Percentiles rank a stretch among this genome's conserved stretches.
phyloP scores from a whole-genome alignment of 305 asterid species.

The Rubia balearica region DNA sequence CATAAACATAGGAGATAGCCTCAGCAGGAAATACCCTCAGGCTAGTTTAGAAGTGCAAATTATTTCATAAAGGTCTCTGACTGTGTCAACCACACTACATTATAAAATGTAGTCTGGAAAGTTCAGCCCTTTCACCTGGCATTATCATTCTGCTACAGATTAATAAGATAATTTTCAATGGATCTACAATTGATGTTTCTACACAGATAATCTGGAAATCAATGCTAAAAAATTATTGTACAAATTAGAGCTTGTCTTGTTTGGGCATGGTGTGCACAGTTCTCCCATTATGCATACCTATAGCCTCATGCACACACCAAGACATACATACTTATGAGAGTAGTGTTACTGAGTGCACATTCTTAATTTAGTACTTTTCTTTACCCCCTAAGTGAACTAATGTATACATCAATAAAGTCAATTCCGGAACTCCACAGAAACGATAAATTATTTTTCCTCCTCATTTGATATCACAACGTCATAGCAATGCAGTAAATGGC shows the following conservation, averaged over 20 bases:
- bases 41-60: not conserved
- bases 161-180: not conserved
- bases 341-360: not conserved
- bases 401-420: not conserved
- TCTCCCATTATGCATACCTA: not conserved
- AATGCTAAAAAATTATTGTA: not conserved
- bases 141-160: slow-evolving; percentile 2
- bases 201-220: not conserved
- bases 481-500: not conserved
- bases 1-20: too few species aligned
- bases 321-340: too few species aligned
- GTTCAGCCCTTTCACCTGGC: not conserved
- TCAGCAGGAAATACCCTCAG: not conserved
- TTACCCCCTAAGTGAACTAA: not conserved
- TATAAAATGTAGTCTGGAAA: not conserved
- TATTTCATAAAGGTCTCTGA: not conserved
- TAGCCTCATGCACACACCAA: not conserved
- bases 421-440: not conserved
- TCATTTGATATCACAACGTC: not conserved
- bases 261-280: not conserved
- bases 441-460: not conserved
- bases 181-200: not conserved
- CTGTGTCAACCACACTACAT: not conserved
- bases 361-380: not conserved
- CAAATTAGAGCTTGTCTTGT: not conserved